Base-by-base conservation (phyloP, 495 filamentous ascomycete species). In the Rostrohypoxylon terebratum region DNA sequence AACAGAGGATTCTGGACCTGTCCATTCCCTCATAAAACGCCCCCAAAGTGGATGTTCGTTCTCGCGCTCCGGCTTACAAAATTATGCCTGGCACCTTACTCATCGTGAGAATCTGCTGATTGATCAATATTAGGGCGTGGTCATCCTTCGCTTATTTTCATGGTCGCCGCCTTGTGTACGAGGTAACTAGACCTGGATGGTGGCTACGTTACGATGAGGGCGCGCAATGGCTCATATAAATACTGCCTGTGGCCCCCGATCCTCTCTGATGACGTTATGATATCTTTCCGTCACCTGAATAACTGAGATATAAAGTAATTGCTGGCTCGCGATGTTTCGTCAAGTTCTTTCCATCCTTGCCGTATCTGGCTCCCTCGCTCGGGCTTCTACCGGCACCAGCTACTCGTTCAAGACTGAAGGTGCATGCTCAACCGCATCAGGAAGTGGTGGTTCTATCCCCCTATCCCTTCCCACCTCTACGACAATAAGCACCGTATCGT, bases 361-460 rank as follows among this genome's bases (percentile, higher is more conserved):
- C 57, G 25, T 59, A 1, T 74, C 13, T 13, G 66, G 65, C 33
- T 53, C 62, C 13, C 18, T 70, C 4, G 71, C 40, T 23, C 40
- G 14, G 16, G 67, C 71, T 18, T 51, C 67, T 1, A 74, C 71
- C 23, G 67, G 57, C 0, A 70, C 62, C 1, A 62, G 21, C 48
- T 59, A 62, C 23, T 69, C 71, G 11, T 70, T 74, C 42, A 62
- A 51, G 10, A 74, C 71, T 0, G 48, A 42, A 14, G 25, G 47
- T 1, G 50, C 28, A 40, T 74, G 71, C 23, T 51, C 67, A 14
- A 74, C 71, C 4, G 28, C 7, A 6, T 74, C 38, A 33, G 71
- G 62, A 2, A 66, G 34, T 3, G 63, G 57, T 4, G 71, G 71
- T 10, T 59, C 50, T 13, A 33, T 71, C 6, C 66, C 67, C 4